These are phyloP conservation scores for Nigrograna mackinnonii DNA, from an alignment of 2,329 filamentous ascomycete species.

Conservation along the genomic window DNA sequence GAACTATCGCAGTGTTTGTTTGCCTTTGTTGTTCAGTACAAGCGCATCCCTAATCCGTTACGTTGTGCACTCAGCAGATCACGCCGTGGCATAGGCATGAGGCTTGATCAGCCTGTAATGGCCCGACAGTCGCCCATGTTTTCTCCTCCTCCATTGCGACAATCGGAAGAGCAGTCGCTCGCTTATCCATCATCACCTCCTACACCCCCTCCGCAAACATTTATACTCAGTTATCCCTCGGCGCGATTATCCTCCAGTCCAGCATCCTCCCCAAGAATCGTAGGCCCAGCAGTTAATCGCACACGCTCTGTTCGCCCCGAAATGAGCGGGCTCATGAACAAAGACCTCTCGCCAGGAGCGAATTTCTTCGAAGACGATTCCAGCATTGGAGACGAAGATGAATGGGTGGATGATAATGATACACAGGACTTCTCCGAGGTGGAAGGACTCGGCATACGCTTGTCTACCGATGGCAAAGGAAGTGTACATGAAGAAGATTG, in stretches of 20 bases:
- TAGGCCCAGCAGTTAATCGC: slow-evolving; percentile 21
- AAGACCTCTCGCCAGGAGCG: slow-evolving; percentile 16
- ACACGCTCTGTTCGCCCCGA: slow-evolving; percentile 25
- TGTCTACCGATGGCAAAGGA: slow-evolving; percentile 5
- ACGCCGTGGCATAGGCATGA: too few relatives aligned
- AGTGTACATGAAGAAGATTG: slow-evolving; percentile 13
- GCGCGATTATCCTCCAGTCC: slow-evolving; percentile 26
- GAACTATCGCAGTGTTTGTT: too few relatives aligned
- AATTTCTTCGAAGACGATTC: slow-evolving; percentile 35
- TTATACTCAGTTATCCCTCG: neutral
- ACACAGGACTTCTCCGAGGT: slow-evolving; percentile 10
- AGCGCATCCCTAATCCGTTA: too few relatives aligned
- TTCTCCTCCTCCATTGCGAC: too few relatives aligned
- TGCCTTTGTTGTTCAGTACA: too few relatives aligned
- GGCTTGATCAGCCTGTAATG: too few relatives aligned
- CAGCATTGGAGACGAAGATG: slow-evolving; percentile 3
- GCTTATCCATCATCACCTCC: too few relatives aligned
- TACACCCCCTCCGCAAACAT: neutral
- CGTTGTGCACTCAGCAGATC: too few relatives aligned
- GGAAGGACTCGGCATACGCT: slow-evolving; percentile 4
- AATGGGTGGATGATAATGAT: slow-evolving; percentile 21
- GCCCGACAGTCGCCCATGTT: too few relatives aligned
- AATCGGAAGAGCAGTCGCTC: too few relatives aligned
- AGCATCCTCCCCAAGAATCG: slow-evolving; percentile 30
- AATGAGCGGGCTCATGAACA: slow-evolving; percentile 26